Conservation (phyloP, 306 rosid species). For the Ormosia semicastrata region DNA sequence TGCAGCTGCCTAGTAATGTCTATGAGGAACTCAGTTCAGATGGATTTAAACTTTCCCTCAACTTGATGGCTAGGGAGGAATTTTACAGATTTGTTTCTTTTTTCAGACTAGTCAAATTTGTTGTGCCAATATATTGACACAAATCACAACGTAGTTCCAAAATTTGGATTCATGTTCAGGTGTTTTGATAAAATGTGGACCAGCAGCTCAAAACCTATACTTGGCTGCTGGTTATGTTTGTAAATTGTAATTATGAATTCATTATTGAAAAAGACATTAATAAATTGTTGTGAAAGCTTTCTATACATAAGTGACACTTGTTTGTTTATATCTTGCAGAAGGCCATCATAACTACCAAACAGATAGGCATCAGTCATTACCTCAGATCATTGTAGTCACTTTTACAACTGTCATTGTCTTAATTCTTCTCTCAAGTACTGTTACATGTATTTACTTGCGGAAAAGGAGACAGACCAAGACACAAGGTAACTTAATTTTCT, state of each 20-base stretch:
- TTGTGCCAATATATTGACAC: neutral
- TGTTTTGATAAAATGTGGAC: neutral
- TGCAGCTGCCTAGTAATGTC: neutral
- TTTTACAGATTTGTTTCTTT: neutral
- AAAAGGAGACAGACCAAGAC: conserved; percentile 41
- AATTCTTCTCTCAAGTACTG: conserved; percentile 47
- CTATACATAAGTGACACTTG: neutral
- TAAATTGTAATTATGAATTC: neutral
- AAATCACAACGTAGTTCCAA: neutral
- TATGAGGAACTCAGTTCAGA: neutral
- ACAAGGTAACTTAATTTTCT: conserved; percentile 48
- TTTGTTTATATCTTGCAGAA: conserved; percentile 33
- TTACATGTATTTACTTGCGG: conserved; percentile 41
- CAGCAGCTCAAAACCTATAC: neutral
- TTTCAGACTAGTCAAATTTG: neutral
- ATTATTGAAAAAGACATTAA: neutral
- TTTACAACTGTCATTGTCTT: conserved; percentile 35
- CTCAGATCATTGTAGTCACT: conserved; percentile 42
- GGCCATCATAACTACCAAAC: conserved; percentile 22
- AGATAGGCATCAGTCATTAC: conserved; percentile 30
- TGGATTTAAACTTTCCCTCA: neutral
- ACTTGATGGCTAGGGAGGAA: neutral
- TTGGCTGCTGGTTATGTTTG: neutral
- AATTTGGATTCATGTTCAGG: conserved; percentile 14
- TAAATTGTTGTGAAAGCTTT: neutral